Conservation (phyloP, 2,329 filamentous ascomycete genomes). For the Cladophialophora immunda region DNA sequence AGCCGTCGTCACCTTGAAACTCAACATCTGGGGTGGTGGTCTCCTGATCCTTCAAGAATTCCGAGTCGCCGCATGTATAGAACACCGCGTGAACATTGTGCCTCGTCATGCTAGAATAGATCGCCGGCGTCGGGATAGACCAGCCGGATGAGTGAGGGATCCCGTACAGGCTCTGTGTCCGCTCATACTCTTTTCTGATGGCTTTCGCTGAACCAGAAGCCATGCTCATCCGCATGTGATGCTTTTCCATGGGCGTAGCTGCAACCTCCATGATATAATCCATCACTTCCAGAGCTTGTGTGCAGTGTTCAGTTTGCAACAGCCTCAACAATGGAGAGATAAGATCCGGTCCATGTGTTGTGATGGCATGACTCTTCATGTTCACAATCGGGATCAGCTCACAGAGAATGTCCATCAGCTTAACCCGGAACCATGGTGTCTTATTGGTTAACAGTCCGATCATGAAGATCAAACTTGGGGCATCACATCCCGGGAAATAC, state of each 20-base stretch:
- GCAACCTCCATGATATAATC: conserved; percentile 97
- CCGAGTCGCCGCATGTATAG: conserved; percentile 83
- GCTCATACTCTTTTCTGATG: conserved; percentile 92
- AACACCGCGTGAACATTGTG: conserved; percentile 96
- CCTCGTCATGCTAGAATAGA: conserved; percentile 84
- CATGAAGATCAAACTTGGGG: conserved; percentile 85
- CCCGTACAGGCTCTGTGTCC: conserved; percentile 92
- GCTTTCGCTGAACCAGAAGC: conserved; percentile 84
- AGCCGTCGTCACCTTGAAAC: conserved; percentile 89
- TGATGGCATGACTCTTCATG: conserved; percentile 89
- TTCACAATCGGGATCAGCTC: conserved; percentile 88
- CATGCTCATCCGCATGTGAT: conserved; percentile 98
- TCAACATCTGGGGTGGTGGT: conserved; percentile 85
- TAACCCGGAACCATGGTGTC: conserved; percentile 86
- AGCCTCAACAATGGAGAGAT: conserved; percentile 91
- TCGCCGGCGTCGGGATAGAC: conserved; percentile 92
- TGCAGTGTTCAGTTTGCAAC: conserved; percentile 91
- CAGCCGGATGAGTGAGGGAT: conserved; percentile 96
- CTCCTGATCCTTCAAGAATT: conserved; percentile 67
- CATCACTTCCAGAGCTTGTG: conserved; percentile 87
- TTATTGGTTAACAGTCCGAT: conserved; percentile 92
- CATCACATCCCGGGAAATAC: conserved; percentile 84
- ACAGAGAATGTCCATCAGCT: conserved; percentile 89
- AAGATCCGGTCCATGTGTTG: conserved; percentile 89
- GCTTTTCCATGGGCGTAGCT: conserved; percentile 88